Evolutionary conservation across 163 green algal species (phyloP).

Genomic region (Dunaliella salina): DNA sequence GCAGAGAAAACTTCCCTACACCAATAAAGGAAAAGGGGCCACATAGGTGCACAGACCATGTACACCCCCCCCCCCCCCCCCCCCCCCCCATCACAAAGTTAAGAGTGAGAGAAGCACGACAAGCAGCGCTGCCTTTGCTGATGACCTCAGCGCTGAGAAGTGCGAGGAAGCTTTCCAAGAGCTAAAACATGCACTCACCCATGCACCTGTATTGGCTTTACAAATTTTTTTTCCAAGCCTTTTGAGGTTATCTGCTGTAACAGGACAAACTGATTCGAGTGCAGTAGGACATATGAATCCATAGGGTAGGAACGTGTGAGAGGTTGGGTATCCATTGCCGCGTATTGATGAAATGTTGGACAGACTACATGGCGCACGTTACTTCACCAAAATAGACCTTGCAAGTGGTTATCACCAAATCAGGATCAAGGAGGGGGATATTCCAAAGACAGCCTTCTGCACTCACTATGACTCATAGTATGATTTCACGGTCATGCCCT

Average conservation of each 20-base stretch:
- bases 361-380: constrained; percentile 42
- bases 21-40: no score
- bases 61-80: no score
- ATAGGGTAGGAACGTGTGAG: no score
- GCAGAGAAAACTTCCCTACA: no score
- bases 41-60: no score
- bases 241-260: no score
- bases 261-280: no score
- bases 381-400: constrained; percentile 63
- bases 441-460: constrained; percentile 63
- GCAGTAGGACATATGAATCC: no score
- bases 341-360: constrained; percentile 66
- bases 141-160: no score
- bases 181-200: neutral
- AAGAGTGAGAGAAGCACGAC: no score
- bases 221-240: neutral
- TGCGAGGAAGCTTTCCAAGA: neutral
- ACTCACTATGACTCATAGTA: constrained; percentile 57
- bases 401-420: constrained; percentile 58
- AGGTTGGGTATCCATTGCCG: constrained; percentile 55
- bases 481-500: constrained; percentile 57
- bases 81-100: no score
- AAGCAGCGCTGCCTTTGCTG: no score
- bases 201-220: neutral
- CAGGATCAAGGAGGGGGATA: constrained; percentile 34